Evolutionary conservation across 129 eudicot genomes (phyloP), one percentile per base, ranked within the genome.

Genomic region (Artemisia argyi): DNA sequence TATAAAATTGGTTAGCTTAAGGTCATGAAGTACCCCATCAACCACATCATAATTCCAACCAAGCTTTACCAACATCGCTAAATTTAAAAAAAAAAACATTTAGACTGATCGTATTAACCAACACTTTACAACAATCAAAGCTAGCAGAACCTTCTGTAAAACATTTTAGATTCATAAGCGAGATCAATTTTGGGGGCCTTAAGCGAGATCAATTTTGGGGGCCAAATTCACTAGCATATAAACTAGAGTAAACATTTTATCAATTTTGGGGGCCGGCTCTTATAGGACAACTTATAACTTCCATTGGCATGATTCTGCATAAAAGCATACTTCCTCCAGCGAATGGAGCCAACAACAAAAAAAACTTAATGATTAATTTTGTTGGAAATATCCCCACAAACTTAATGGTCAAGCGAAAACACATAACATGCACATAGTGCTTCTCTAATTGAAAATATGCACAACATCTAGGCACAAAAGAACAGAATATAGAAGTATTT

Each of bases 111-210:
- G 19, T 30, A 63, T 35, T 18, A 35, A 15, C 24, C 51, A 42
- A 39, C 20, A 61, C 14, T 32, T 17, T 64, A 64, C 22, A 64
- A 9, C 53, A 64, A 42, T 39, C 69, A 11, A 64, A 35, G 69
- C 69, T n/a, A 64, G 28, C 69, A 64, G 69, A 64, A 35, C 42
- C 15, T 64, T 64, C 53, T 16, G 53, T n/a, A 39, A 64, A 30
- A 50, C 53, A 64, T 17, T 11, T 64, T 42, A 64, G 51, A 64
- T 64, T 64, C 69, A n/a, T 39, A 49, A 48, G 24, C 60, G 28
- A 46, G 9, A 51, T 32, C 48, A 17, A 61, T 60, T 16, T 18
- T n/a, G n/a, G n/a, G n/a, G n/a, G n/a, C n/a, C n/a, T n/a, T n/a
- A n/a, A n/a, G n/a, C n/a, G n/a, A n/a, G n/a, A n/a, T n/a, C n/a